Conservation (phyloP, 306 rosid genomes). For the Pyrus betulifolia region DNA sequence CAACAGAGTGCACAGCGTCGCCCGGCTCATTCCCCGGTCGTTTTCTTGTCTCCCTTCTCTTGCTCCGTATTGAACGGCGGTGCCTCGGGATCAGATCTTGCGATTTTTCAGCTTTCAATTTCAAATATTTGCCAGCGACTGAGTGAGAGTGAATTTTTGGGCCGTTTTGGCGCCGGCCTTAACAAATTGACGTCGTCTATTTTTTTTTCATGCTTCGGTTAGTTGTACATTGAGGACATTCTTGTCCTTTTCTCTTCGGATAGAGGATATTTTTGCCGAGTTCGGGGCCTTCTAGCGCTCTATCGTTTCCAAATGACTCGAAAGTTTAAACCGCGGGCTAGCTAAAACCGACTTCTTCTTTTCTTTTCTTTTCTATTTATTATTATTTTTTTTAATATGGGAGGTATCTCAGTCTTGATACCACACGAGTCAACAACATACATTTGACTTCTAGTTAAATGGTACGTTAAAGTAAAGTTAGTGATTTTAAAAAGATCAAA, state of each 20-base stretch:
- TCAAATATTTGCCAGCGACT: background rate
- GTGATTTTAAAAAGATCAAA: too few species aligned
- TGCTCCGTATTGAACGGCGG: background rate
- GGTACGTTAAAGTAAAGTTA: too few species aligned
- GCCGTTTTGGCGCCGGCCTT: conserved; percentile 27
- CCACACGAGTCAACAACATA: too few species aligned
- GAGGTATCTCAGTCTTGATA: too few species aligned
- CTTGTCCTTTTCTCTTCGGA: background rate
- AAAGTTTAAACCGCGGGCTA: background rate
- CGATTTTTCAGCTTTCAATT: background rate
- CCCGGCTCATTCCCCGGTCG: conserved; percentile 51
- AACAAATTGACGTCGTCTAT: background rate
- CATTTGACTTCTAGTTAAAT: too few species aligned
- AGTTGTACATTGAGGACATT: background rate
- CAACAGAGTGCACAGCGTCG: conserved; percentile 50
- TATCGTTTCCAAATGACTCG: background rate
- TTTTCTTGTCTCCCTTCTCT: background rate
- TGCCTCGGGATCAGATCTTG: background rate
- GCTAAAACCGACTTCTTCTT: background rate
- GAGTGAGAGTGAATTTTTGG: background rate
- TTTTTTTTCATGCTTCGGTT: background rate
- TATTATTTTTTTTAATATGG: too few species aligned
- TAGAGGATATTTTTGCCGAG: background rate
- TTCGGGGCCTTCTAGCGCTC: background rate
- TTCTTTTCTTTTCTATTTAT: too few species aligned